A percentile compares a stretch with the other conserved stretches of the same genome.
phyloP scores from a whole-genome alignment of 1,139 yeast species.

The Kodamaea arcana region DNA sequence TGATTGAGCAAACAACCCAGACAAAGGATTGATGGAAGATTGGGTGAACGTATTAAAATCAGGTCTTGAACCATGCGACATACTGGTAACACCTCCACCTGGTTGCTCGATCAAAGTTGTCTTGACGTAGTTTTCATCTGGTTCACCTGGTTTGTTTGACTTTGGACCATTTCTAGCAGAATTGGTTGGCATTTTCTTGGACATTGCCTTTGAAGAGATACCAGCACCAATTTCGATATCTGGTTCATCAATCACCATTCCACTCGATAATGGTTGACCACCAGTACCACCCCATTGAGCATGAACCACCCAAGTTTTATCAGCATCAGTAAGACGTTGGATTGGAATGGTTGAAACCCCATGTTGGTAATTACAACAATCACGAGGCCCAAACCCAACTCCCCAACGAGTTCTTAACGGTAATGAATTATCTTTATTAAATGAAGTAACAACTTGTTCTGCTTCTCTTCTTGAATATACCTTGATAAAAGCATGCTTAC shows the following conservation, averaged over 20 bases:
- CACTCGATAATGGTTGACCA: constrained; percentile 77
- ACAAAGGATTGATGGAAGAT: constrained; percentile 47
- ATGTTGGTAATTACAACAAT: constrained; percentile 90
- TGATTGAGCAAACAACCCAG: constrained; percentile 41
- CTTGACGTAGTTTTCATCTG: constrained; percentile 45
- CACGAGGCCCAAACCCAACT: constrained; percentile 98
- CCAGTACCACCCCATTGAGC: constrained; percentile 99
- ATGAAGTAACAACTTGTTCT: constrained; percentile 61
- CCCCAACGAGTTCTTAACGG: constrained; percentile 93
- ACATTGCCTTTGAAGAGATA: constrained; percentile 87
- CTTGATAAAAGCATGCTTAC: constrained; percentile 94
- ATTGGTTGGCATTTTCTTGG: constrained; percentile 83
- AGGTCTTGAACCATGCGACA: constrained; percentile 29
- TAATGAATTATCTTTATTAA: constrained; percentile 48
- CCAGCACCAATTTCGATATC: constrained; percentile 96
- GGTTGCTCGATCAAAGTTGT: constrained; percentile 30
- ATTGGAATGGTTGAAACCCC: constrained; percentile 88
- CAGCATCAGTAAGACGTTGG: constrained; percentile 87
- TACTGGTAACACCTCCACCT: constrained; percentile 14
- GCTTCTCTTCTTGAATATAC: constrained; percentile 96
- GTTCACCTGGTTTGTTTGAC: constrained; percentile 65
- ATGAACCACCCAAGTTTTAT: constrained; percentile 77
- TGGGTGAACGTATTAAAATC: constrained; percentile 34
- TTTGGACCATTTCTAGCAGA: constrained; percentile 84
- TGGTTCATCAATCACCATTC: constrained; percentile 90